Evolutionary conservation across 2,329 filamentous ascomycete species (phyloP).

Genomic region (Dactylellina parvicollis): DNA sequence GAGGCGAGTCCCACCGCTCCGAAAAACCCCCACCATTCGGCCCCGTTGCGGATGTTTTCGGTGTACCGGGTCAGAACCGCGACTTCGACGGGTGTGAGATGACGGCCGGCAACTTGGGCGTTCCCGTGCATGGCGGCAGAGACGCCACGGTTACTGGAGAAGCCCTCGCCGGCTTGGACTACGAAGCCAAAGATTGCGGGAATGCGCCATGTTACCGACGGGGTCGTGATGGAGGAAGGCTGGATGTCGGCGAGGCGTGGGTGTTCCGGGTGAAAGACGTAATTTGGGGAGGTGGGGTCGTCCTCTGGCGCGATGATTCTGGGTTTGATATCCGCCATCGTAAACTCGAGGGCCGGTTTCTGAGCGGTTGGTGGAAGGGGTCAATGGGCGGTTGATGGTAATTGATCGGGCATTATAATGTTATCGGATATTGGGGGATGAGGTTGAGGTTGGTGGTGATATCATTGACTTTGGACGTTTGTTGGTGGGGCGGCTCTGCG

Average conservation of each 20-base stretch:
- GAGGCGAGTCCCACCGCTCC: slow-evolving; percentile 2
- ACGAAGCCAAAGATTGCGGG: slow-evolving; percentile 24
- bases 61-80: slow-evolving; percentile 34
- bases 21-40: slow-evolving; percentile 26
- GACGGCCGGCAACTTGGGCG: slow-evolving; percentile 1
- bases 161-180: no score
- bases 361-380: neutral
- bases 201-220: slow-evolving; percentile 9
- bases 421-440: neutral
- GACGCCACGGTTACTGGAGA: neutral
- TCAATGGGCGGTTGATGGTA: slow-evolving; percentile 16
- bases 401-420: neutral
- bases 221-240: slow-evolving; percentile 29
- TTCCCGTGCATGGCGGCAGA: slow-evolving; percentile 14
- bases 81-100: slow-evolving; percentile 33
- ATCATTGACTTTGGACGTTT: slow-evolving; percentile 11
- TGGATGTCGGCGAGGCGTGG: slow-evolving; percentile 18
- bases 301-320: neutral
- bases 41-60: slow-evolving; percentile 28
- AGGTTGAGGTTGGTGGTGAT: slow-evolving; percentile 27
- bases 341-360: no score
- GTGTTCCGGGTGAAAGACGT: slow-evolving; percentile 42
- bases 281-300: slow-evolving; percentile 42
- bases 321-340: slow-evolving; percentile 6
- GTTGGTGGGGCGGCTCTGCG: slow-evolving; percentile 12